Conservation (phyloP, 345 rosid genomes). For the Noccaea bulbosa region DNA sequence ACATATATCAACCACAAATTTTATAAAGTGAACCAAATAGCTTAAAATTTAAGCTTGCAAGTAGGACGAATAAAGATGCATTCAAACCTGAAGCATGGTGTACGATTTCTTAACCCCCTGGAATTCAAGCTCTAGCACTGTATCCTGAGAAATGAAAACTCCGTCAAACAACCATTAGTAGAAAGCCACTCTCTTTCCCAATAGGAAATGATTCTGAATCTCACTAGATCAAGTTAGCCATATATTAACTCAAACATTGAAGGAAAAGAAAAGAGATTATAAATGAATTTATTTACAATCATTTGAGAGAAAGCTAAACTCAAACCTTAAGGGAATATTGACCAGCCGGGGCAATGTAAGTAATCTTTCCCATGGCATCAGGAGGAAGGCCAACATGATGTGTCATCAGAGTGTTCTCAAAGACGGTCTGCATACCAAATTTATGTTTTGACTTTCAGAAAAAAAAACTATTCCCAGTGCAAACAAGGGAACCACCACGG, state of each 20-base stretch:
- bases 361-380: constrained; percentile 94
- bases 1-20: constrained; percentile 30
- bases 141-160: constrained; percentile 60
- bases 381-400: constrained; percentile 95
- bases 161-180: constrained; percentile 16
- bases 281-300: neutral
- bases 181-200: constrained; percentile 14
- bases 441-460: constrained; percentile 34
- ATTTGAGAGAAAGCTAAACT: constrained; percentile 17
- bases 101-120: constrained; percentile 92
- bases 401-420: constrained; percentile 90
- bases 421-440: constrained; percentile 71
- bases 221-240: neutral
- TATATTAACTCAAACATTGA: neutral
- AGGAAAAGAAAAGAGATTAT: constrained; percentile 1
- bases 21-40: constrained; percentile 23
- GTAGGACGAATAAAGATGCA: constrained; percentile 8
- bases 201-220: neutral
- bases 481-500: constrained; percentile 20
- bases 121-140: constrained; percentile 95
- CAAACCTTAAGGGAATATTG: constrained; percentile 94
- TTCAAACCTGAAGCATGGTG: constrained; percentile 97
- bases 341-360: constrained; percentile 95
- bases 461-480: neutral
- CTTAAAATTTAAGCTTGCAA: neutral